A percentile compares a stretch with the other conserved stretches of the same genome.
Evolutionary conservation across 352 stramenopile species (phyloP).

Genomic region (Globisporangium yorkense): DNA sequence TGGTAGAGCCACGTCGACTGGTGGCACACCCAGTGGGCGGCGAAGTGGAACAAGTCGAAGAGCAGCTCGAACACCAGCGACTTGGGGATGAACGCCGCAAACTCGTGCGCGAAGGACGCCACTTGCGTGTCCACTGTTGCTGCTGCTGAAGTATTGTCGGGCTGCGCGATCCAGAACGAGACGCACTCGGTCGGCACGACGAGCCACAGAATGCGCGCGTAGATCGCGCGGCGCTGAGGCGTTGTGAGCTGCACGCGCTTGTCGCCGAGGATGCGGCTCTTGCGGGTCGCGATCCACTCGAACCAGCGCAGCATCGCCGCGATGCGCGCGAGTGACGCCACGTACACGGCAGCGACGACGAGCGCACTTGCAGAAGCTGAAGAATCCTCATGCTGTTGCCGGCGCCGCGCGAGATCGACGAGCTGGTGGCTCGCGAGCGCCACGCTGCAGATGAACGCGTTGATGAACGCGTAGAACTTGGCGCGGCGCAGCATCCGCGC

Average conservation of each 20-base stretch:
- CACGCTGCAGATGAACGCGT: conserved; percentile 72
- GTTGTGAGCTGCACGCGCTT: conserved; percentile 47
- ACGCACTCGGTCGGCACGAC: conserved; percentile 67
- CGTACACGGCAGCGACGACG: conserved; percentile 29
- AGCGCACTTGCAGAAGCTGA: background rate
- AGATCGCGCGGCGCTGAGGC: conserved; percentile 37
- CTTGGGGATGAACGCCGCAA: conserved; percentile 66
- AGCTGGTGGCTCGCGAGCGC: conserved; percentile 25
- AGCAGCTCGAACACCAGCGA: conserved; percentile 80
- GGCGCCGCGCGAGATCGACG: conserved; percentile 6
- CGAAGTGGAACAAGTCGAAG: conserved; percentile 87
- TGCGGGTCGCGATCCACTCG: conserved; percentile 73
- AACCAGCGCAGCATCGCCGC: conserved; percentile 65
- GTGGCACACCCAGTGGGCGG: conserved; percentile 69
- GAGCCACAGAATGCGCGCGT: conserved; percentile 54
- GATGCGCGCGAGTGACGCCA: conserved; percentile 43
- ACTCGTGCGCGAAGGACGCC: conserved; percentile 34
- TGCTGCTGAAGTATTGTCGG: background rate
- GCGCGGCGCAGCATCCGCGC: conserved; percentile 32
- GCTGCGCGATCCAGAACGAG: conserved; percentile 44
- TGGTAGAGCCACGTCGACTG: conserved; percentile 63
- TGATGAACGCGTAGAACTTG: conserved; percentile 83
- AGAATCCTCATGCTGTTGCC: background rate
- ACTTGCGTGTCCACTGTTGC: background rate
- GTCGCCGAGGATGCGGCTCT: conserved; percentile 53